Percentiles rank a stretch among this genome's conserved stretches.
These are phyloP conservation scores for Turnera subulata DNA, from an alignment of 345 rosid species.

Conservation along the genomic window DNA sequence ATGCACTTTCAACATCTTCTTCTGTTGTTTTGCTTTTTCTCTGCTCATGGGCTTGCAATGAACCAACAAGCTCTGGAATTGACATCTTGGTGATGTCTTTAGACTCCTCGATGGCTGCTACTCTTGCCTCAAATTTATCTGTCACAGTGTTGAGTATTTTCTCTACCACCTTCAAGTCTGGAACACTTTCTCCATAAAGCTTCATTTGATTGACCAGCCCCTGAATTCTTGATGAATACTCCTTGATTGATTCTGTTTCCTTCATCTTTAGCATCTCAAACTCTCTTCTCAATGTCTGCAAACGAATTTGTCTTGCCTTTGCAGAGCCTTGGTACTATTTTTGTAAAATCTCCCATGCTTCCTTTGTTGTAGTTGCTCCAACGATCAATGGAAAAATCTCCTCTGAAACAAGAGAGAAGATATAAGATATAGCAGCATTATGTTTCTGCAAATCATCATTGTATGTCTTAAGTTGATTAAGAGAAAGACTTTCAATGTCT, in stretches of 20 bases:
- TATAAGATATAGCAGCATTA: not conserved
- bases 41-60: not conserved
- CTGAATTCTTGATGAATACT: not conserved
- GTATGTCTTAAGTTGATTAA: not conserved
- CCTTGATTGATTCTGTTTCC: not conserved
- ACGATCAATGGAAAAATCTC: not conserved
- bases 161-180: not conserved
- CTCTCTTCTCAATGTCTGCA: not conserved
- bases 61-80: not conserved
- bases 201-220: not conserved
- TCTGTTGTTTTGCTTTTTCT: not conserved
- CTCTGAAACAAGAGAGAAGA: not conserved
- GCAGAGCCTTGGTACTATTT: not conserved
- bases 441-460: not conserved
- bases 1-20: not conserved
- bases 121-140: not conserved
- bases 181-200: not conserved
- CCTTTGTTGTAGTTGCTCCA: not conserved
- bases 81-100: not conserved
- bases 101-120: not conserved
- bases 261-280: not conserved
- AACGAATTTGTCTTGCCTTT: not conserved
- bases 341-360: not conserved
- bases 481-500: not conserved
- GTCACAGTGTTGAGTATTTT: too few species aligned